Conservation (phyloP, 768 basidiomycete species). For the Podaxis sp. region DNA sequence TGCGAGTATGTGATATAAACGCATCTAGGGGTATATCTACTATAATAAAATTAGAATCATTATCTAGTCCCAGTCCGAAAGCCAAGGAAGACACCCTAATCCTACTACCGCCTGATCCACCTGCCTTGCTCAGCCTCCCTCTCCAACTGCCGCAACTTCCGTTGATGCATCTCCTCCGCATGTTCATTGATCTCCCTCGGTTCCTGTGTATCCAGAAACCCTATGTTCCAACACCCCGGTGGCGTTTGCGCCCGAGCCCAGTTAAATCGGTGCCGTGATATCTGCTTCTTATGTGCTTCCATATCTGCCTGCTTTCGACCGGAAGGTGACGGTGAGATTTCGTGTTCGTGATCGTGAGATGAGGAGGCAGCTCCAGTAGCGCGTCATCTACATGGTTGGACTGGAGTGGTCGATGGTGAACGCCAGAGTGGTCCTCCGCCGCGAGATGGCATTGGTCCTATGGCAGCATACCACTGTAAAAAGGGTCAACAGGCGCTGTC, state of each 20-base stretch:
- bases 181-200: conserved; percentile 69
- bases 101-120: conserved; percentile 31
- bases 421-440: too few relatives aligned
- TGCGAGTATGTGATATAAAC: too few relatives aligned
- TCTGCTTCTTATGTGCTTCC: conserved; percentile 61
- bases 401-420: too few relatives aligned
- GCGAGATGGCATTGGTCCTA: too few relatives aligned
- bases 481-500: too few relatives aligned
- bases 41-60: not conserved
- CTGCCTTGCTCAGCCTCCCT: conserved; percentile 53
- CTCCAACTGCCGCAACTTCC: conserved; percentile 60
- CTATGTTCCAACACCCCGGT: conserved; percentile 88
- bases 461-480: too few relatives aligned
- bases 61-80: not conserved
- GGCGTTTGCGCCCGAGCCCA: conserved; percentile 77
- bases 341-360: too few relatives aligned
- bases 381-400: too few relatives aligned
- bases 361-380: too few relatives aligned
- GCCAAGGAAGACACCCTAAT: not conserved
- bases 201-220: conserved; percentile 86
- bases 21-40: too few relatives aligned
- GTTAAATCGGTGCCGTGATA: conserved; percentile 71
- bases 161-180: conserved; percentile 70
- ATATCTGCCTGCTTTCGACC: conserved; percentile 27
- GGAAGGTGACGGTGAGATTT: conserved; percentile 15